Evolutionary conservation across 306 rosid genomes (phyloP).

Genomic region (Alnus glutinosa): DNA sequence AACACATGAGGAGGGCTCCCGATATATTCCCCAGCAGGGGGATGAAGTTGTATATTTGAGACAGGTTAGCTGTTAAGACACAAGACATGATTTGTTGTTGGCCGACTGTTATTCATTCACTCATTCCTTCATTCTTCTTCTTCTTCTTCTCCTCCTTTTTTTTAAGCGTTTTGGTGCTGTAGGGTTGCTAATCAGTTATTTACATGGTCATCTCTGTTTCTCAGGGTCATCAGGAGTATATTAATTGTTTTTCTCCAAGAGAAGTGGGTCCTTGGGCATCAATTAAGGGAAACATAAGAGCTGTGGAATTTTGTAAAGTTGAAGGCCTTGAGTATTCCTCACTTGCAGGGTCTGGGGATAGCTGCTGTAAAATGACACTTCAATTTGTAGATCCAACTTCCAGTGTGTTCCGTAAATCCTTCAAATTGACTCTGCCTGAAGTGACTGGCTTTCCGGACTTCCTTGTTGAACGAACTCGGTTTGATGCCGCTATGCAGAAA

Average conservation of each 20-base stretch:
- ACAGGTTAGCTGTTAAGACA: conserved; percentile 58
- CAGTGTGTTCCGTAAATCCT: conserved; percentile 51
- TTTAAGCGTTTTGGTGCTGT: neutral
- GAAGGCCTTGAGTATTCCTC: conserved; percentile 71
- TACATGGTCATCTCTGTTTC: conserved; percentile 20
- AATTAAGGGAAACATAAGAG: conserved; percentile 58
- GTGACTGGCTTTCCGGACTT: conserved; percentile 93
- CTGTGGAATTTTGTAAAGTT: conserved; percentile 80
- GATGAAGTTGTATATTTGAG: conserved; percentile 92
- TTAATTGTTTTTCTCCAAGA: conserved; percentile 53
- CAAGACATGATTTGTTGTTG: conserved; percentile 18
- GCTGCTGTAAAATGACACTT: conserved; percentile 95
- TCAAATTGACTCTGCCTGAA: conserved; percentile 85
- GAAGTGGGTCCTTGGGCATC: conserved; percentile 79
- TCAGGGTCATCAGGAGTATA: conserved; percentile 97
- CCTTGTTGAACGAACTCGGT: conserved; percentile 84
- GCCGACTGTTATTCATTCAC: conserved; percentile 10
- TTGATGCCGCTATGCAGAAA: conserved; percentile 70
- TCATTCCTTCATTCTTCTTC: neutral
- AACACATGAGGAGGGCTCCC: conserved; percentile 80
- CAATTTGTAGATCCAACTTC: conserved; percentile 77
- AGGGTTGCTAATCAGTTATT: conserved; percentile 2
- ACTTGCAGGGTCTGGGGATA: conserved; percentile 90
- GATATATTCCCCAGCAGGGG: conserved; percentile 94
- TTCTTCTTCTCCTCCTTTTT: neutral